Evolutionary conservation across 176 grass and related monocot genomes (phyloP), one percentile per base, ranked within the genome.

Genomic region (Cymbopogon citratus): DNA sequence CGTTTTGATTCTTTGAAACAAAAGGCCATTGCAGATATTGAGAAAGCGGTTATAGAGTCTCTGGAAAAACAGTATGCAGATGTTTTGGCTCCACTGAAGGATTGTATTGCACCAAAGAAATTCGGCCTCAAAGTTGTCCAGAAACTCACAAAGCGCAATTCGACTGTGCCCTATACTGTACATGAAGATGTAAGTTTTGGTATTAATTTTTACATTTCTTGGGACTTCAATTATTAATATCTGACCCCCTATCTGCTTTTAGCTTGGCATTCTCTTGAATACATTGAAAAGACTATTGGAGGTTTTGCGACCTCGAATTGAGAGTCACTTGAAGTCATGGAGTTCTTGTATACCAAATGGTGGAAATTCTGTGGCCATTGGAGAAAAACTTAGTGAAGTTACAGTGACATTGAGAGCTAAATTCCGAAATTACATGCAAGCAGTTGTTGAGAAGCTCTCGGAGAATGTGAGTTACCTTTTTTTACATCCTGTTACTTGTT

Each of bases 1-100:
- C 70, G 25, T 87, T 86, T 84, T 74, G 21, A 48, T 88, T 86
- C 9, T 34, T 81, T 87, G 60, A 60, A 80, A 85, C 87, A 43
- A 90, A 83, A 99, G 96, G 96, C 96, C 41, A 95, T 99, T 91
- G 96, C 91, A 80, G 96, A 99, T 95, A 81, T 99, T 81, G 93
- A 99, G 89, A 99, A 99, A 76, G 93, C 96, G 41, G 85, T 91
- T 44, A 82, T 95, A 14, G 87, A 93, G 56, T 82, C 96, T 71
- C 78, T 99, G 38, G 93, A 99, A 81, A 95, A 86, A 52, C 96
- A 99, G 69, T 99, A 99, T 78, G 91, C 69, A 35, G 96, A 95
- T 88, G 89, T 93, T 68, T 78, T 99, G 87, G 89, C 91, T 67
- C 96, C 96, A 54, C 65, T 99, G 19, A 99, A 95, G 81, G 96